Conservation (phyloP, 805 yeast genomes). For the Suhomyces xylopsoci region DNA sequence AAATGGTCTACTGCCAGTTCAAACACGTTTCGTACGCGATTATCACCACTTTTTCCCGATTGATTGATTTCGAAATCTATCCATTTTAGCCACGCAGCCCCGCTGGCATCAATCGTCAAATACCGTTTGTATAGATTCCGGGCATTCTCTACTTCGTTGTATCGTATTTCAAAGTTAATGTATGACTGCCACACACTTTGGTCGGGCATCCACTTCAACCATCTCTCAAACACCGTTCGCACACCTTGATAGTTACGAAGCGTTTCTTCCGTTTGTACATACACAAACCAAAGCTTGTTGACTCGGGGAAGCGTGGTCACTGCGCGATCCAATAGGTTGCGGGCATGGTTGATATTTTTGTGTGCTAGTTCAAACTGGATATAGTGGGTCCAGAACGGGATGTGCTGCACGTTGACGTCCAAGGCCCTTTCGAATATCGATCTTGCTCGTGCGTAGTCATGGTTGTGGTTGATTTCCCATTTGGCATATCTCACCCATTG, state of each 20-base stretch:
- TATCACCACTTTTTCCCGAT: neutral
- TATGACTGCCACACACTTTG: conserved; percentile 71
- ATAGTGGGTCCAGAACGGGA: conserved; percentile 85
- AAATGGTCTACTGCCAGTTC: conserved; percentile 60
- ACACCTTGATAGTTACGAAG: conserved; percentile 61
- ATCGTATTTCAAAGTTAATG: conserved; percentile 68
- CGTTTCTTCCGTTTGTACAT: conserved; percentile 79
- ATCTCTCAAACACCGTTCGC: conserved; percentile 64
- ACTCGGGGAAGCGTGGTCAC: conserved; percentile 70
- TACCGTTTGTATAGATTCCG: conserved; percentile 58
- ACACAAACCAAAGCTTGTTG: conserved; percentile 83
- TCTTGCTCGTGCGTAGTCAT: conserved; percentile 74
- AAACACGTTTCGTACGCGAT: conserved; percentile 56
- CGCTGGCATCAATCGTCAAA: conserved; percentile 41
- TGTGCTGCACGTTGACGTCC: conserved; percentile 67
- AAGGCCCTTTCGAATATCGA: conserved; percentile 87
- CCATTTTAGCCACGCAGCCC: conserved; percentile 74
- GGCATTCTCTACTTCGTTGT: conserved; percentile 53
- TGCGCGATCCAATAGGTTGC: conserved; percentile 80
- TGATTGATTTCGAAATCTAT: conserved; percentile 57
- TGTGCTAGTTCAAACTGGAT: conserved; percentile 71
- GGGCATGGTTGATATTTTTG: conserved; percentile 79
- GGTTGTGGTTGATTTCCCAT: conserved; percentile 75
- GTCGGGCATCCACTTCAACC: conserved; percentile 79
- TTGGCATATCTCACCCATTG: conserved; percentile 93